Percentiles rank a stretch among this genome's conserved stretches.
Conservation (phyloP, 176 grass and related monocot species). For the Echinochloa phyllopogon region DNA sequence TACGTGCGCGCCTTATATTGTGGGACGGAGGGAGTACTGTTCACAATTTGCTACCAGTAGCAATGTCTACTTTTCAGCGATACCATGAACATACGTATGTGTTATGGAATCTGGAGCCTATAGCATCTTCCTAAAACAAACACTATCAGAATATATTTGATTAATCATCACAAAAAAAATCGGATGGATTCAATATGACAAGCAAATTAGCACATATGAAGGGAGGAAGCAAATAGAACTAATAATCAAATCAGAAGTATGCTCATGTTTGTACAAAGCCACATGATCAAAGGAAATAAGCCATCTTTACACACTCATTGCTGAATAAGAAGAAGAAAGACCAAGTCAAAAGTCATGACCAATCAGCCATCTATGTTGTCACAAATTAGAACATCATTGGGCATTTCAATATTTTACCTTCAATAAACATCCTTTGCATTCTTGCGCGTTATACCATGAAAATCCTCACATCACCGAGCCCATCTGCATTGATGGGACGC, state of each 20-base stretch:
- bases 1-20: too few relatives aligned
- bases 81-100: not conserved
- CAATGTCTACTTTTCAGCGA: not conserved
- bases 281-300: not conserved
- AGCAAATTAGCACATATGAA: not conserved
- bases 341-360: not conserved
- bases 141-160: not conserved
- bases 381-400: not conserved
- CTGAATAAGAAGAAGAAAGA: not conserved
- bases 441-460: not conserved
- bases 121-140: not conserved
- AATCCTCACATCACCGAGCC: constrained; percentile 23
- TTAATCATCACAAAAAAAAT: not conserved
- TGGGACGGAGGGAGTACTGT: too few relatives aligned
- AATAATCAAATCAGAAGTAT: not conserved
- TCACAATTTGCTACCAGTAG: not conserved
- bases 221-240: not conserved
- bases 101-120: not conserved
- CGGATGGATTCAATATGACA: not conserved
- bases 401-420: constrained; percentile 15
- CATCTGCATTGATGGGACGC: constrained; percentile 36
- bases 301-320: not conserved
- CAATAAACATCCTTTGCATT: not conserved
- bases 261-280: not conserved
- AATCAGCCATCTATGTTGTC: not conserved